Evolutionary conservation across 2,329 filamentous ascomycete species (phyloP).

Genomic region (Colletotrichum sp.): DNA sequence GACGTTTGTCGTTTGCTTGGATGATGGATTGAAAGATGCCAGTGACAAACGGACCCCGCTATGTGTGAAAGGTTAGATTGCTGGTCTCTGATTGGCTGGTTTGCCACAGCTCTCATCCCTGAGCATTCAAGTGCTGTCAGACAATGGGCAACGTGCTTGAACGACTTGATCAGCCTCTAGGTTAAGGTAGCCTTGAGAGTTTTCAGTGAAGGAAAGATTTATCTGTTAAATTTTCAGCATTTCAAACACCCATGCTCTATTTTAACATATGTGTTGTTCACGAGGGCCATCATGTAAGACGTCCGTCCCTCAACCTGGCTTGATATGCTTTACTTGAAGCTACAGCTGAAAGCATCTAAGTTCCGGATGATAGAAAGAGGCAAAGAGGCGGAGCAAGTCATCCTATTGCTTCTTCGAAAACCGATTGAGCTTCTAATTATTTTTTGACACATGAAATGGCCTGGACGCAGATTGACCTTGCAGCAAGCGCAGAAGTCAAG

Average conservation of each 20-base stretch:
- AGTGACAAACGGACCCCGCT: neutral
- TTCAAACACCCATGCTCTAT: neutral
- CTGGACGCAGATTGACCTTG: neutral
- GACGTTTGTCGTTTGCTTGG: neutral
- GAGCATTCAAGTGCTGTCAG: neutral
- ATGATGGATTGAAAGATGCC: neutral
- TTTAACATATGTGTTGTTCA: neutral
- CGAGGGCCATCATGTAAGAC: neutral
- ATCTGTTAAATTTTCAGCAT: rapidly evolving
- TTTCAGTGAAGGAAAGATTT: neutral
- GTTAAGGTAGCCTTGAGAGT: rapidly evolving
- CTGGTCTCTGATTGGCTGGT: neutral
- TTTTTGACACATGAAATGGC: neutral
- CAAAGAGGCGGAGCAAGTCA: neutral
- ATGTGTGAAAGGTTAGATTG: neutral
- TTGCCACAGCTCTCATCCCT: neutral
- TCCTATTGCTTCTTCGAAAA: neutral
- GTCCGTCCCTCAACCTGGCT: neutral
- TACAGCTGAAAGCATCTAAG: neutral
- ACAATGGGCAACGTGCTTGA: neutral
- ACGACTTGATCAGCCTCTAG: neutral
- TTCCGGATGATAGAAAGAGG: neutral
- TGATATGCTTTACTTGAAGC: neutral
- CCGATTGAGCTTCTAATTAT: rapidly evolving
- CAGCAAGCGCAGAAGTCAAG: neutral